Conservation (phyloP, 2,329 filamentous ascomycete species). For the Monosporascus ibericus region DNA sequence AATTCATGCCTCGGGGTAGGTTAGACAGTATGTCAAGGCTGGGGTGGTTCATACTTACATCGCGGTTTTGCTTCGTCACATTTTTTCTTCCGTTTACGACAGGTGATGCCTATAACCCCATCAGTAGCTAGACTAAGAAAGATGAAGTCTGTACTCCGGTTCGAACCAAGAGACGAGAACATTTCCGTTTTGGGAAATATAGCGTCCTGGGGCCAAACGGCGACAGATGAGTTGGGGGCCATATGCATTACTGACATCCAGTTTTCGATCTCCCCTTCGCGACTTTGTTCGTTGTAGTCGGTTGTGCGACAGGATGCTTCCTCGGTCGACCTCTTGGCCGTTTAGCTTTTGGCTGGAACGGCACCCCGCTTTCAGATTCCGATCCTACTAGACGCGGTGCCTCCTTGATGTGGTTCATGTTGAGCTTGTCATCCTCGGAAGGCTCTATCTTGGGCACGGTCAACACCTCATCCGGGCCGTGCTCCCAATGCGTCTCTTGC, state of each 20-base stretch:
- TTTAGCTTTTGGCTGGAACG: conserved; percentile 41
- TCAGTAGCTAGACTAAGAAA: not conserved
- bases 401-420: conserved; percentile 46
- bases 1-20: conserved; percentile 62
- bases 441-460: conserved; percentile 52
- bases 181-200: not conserved
- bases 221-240: no score
- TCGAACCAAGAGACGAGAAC: not conserved
- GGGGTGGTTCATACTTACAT: conserved; percentile 41
- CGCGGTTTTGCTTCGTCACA: conserved; percentile 63
- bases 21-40: conserved; percentile 7
- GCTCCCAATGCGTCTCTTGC: conserved; percentile 42
- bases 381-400: conserved; percentile 29
- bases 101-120: conserved; percentile 42
- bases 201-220: not conserved
- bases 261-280: conserved; percentile 72
- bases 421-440: conserved; percentile 47
- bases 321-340: conserved; percentile 73
- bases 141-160: conserved; percentile 14
- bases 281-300: conserved; percentile 56
- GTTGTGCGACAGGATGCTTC: conserved; percentile 66
- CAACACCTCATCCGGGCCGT: conserved; percentile 37
- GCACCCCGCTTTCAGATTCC: conserved; percentile 11
- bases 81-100: conserved; percentile 65
- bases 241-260: conserved; percentile 33